Evolutionary conservation across 306 rosid species (phyloP).

Genomic region (Vigna nakashimae): DNA sequence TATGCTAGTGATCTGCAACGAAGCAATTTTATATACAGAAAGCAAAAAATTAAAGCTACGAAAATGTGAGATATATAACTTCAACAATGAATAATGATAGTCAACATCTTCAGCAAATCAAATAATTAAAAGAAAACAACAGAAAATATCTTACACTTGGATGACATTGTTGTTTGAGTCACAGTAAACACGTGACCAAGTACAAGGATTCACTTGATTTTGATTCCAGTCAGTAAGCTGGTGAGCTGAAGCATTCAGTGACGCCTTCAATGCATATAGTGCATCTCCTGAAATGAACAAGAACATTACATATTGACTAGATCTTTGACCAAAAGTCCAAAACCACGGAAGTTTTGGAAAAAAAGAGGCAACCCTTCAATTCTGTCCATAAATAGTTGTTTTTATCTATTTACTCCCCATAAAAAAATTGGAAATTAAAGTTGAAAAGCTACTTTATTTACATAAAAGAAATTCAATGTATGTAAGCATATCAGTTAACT

Average conservation of each 20-base stretch:
- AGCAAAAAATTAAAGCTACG: constrained; percentile 24
- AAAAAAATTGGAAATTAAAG: constrained; percentile 33
- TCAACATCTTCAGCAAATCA: constrained; percentile 35
- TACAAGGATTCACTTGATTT: constrained; percentile 94
- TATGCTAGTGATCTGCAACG: constrained; percentile 79
- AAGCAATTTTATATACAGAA: constrained; percentile 37
- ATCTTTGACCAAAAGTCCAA: constrained; percentile 28
- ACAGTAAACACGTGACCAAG: constrained; percentile 88
- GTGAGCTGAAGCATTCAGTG: constrained; percentile 67
- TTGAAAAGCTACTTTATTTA: constrained; percentile 14
- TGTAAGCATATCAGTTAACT: neutral
- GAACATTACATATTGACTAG: constrained; percentile 38
- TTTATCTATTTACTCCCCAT: neutral
- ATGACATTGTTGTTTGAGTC: constrained; percentile 57
- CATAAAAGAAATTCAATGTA: neutral
- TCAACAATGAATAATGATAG: constrained; percentile 7
- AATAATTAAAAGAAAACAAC: constrained; percentile 30
- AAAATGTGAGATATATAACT: constrained; percentile 9
- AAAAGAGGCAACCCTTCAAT: constrained; percentile 1
- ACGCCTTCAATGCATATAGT: constrained; percentile 60
- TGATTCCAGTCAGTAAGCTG: constrained; percentile 90
- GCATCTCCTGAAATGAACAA: constrained; percentile 80
- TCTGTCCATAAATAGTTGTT: neutral
- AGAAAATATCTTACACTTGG: constrained; percentile 75
- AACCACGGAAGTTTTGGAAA: constrained; percentile 22